Conservation (phyloP, 139 green algal genomes). For the Coccomyxa sp. region DNA sequence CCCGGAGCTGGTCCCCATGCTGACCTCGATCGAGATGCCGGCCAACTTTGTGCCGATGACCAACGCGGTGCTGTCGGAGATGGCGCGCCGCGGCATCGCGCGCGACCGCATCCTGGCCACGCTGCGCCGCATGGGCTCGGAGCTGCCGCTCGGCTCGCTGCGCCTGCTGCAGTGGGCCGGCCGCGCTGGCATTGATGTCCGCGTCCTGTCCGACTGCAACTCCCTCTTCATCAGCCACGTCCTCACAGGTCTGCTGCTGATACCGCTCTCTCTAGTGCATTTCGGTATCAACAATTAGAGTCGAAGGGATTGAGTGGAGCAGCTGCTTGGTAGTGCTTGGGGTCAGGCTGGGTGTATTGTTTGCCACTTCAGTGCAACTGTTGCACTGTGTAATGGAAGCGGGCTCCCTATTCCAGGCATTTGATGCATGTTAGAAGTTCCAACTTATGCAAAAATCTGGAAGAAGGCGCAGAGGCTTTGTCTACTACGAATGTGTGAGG, state of each 20-base stretch:
- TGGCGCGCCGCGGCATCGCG: constrained; percentile 33
- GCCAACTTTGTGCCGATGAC: constrained; percentile 74
- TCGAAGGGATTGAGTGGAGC: not conserved
- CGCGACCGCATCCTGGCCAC: constrained; percentile 53
- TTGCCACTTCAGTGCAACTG: not conserved
- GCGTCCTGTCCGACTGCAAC: constrained; percentile 73
- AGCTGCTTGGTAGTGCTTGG: not conserved
- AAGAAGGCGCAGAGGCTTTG: too few relatives aligned
- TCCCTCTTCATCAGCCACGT: constrained; percentile 71
- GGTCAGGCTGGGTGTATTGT: not conserved
- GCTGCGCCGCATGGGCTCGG: constrained; percentile 56
- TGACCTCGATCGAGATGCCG: constrained; percentile 51
- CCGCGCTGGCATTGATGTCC: constrained; percentile 30
- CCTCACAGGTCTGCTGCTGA: constrained; percentile 36
- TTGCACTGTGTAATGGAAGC: too few relatives aligned
- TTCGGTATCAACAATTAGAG: too few relatives aligned
- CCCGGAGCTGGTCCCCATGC: constrained; percentile 76
- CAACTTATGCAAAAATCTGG: too few relatives aligned
- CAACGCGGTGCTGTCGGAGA: constrained; percentile 51
- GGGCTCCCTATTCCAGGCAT: too few relatives aligned
- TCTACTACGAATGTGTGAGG: too few relatives aligned
- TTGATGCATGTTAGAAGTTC: too few relatives aligned
- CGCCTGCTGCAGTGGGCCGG: constrained; percentile 36
- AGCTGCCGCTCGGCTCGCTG: constrained; percentile 44
- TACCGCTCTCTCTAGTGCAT: not conserved